A percentile compares a stretch with the other conserved stretches of the same genome.
phyloP scores from a whole-genome alignment of 2,329 filamentous ascomycete genomes.

The Phoma sp. region DNA sequence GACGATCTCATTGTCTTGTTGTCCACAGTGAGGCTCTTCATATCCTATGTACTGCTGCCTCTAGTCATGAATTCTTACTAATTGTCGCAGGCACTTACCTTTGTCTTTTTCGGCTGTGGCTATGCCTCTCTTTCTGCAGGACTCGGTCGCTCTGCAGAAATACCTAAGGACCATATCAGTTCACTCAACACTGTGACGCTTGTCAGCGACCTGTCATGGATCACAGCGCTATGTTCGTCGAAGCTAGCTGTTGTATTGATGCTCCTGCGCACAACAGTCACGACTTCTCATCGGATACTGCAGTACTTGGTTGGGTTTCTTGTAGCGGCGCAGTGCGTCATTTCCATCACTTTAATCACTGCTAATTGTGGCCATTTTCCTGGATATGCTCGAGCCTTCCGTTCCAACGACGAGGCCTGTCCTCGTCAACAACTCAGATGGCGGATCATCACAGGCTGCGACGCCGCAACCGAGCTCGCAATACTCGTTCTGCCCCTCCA shows the following conservation, averaged over 20 bases:
- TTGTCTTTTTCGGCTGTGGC: conserved; percentile 17
- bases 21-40: conserved; percentile 2
- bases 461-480: conserved; percentile 15
- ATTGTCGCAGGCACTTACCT: not conserved
- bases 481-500: conserved; percentile 22
- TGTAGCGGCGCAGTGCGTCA: conserved; percentile 16
- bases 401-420: not conserved
- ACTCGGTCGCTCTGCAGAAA: conserved; percentile 7
- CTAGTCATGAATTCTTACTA: not conserved
- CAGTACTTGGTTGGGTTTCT: conserved; percentile 15
- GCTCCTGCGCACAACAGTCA: conserved; percentile 20
- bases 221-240: conserved; percentile 21
- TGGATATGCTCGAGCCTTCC: conserved; percentile 5
- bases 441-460: conserved; percentile 18
- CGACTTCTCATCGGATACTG: conserved; percentile 11
- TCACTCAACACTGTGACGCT: conserved; percentile 6
- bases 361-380: conserved; percentile 11
- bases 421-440: conserved; percentile 14
- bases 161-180: not conserved
- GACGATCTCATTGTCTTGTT: conserved; percentile 17
- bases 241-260: conserved; percentile 21
- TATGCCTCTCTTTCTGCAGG: conserved; percentile 7
- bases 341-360: conserved; percentile 18
- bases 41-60: not conserved
- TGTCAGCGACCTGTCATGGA: conserved; percentile 21